Evolutionary conservation across 108 stramenopile genomes (phyloP).

Genomic region (Hondaea fermentalgiana): DNA sequence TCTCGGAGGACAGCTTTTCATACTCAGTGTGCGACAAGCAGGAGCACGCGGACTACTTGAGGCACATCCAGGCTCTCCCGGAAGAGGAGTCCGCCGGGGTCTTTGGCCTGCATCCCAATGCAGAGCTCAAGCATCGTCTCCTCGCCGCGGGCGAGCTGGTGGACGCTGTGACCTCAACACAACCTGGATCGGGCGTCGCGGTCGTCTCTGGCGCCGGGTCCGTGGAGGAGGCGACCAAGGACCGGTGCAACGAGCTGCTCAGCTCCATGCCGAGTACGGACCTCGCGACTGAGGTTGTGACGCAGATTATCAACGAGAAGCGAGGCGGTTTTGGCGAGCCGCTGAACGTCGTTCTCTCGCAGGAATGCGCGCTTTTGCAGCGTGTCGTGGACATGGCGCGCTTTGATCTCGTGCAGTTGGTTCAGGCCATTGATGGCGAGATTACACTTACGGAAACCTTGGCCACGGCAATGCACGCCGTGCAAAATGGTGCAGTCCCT

Average conservation of each 20-base stretch:
- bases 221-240: constrained; percentile 64
- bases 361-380: constrained; percentile 75
- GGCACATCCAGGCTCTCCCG: constrained; percentile 62
- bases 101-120: constrained; percentile 85
- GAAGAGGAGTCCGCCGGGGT: constrained; percentile 81
- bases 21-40: constrained; percentile 58
- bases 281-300: constrained; percentile 64
- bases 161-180: constrained; percentile 68
- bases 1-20: constrained; percentile 64
- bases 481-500: constrained; percentile 69
- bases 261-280: constrained; percentile 63
- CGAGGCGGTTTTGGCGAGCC: constrained; percentile 65
- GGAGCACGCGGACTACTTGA: constrained; percentile 61
- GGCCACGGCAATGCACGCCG: constrained; percentile 61
- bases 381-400: constrained; percentile 66
- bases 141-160: constrained; percentile 70
- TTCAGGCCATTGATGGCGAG: constrained; percentile 76
- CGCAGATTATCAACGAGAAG: background rate
- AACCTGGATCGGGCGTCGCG: constrained; percentile 64
- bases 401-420: constrained; percentile 63
- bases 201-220: constrained; percentile 59
- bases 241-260: constrained; percentile 63
- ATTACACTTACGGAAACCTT: constrained; percentile 76
- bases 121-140: constrained; percentile 74
- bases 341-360: constrained; percentile 76